These are phyloP conservation scores for Firmiana major DNA, from an alignment of 345 rosid species.

Conservation along the genomic window DNA sequence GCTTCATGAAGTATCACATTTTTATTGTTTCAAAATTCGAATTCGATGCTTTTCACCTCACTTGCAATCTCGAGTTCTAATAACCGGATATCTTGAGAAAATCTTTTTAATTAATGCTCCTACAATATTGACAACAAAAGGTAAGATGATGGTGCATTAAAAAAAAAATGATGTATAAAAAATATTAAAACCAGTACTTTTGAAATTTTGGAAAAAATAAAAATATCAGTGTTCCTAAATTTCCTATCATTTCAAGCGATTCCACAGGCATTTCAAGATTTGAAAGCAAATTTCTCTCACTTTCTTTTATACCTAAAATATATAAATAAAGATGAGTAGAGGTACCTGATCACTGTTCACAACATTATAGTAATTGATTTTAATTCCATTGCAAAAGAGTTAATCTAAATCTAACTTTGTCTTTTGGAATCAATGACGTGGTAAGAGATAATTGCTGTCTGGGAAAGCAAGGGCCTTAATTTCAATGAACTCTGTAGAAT, in stretches of 20 bases:
- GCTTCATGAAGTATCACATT: neutral
- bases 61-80: too few relatives aligned
- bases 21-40: neutral
- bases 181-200: neutral
- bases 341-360: neutral
- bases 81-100: too few relatives aligned
- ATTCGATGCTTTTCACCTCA: too few relatives aligned
- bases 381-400: neutral
- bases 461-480: slow-evolving; percentile 27
- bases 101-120: too few relatives aligned
- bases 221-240: neutral
- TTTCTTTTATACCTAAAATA: neutral
- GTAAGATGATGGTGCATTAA: too few relatives aligned
- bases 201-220: neutral
- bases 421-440: slow-evolving; percentile 28
- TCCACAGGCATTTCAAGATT: neutral
- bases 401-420: neutral
- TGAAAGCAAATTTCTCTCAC: neutral
- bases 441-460: slow-evolving; percentile 21
- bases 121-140: too few relatives aligned
- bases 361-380: neutral
- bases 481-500: slow-evolving; percentile 20
- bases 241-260: neutral
- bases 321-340: neutral
- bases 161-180: too few relatives aligned